Conservation (phyloP, 2,329 filamentous ascomycete genomes). For the Cercospora sp. region DNA sequence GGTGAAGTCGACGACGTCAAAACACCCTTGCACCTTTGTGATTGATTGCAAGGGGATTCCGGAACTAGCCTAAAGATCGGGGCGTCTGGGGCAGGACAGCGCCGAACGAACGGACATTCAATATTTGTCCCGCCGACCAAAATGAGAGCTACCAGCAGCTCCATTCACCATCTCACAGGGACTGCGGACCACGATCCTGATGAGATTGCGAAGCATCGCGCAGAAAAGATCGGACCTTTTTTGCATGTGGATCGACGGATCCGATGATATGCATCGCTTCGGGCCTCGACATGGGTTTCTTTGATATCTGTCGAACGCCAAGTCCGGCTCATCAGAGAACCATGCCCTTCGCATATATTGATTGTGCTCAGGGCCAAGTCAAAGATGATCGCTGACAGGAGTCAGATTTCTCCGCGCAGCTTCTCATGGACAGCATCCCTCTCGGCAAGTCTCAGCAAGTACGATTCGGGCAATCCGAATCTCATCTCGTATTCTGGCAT, state of each 20-base stretch:
- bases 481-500: not conserved
- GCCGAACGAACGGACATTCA: not conserved
- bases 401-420: not conserved
- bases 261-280: not conserved
- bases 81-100: not conserved
- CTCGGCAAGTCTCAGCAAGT: not conserved
- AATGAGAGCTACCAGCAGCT: not conserved
- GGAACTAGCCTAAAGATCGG: slow-evolving; percentile 5
- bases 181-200: not conserved
- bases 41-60: not conserved
- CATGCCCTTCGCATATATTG: not conserved
- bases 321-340: not conserved
- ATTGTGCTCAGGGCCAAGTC: not conserved
- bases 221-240: not conserved
- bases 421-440: not conserved
- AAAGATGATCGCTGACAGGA: not conserved
- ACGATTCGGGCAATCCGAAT: not conserved
- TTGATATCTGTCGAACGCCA: not conserved
- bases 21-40: not conserved
- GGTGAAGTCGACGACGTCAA: not conserved
- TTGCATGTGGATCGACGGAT: not conserved
- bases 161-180: not conserved
- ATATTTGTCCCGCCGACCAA: slow-evolving; percentile 2
- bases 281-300: not conserved
- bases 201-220: not conserved